Evolutionary conservation across 352 stramenopile species (phyloP), one percentile per base, ranked within the genome.

Genomic region (Pythium scleroteichum): DNA sequence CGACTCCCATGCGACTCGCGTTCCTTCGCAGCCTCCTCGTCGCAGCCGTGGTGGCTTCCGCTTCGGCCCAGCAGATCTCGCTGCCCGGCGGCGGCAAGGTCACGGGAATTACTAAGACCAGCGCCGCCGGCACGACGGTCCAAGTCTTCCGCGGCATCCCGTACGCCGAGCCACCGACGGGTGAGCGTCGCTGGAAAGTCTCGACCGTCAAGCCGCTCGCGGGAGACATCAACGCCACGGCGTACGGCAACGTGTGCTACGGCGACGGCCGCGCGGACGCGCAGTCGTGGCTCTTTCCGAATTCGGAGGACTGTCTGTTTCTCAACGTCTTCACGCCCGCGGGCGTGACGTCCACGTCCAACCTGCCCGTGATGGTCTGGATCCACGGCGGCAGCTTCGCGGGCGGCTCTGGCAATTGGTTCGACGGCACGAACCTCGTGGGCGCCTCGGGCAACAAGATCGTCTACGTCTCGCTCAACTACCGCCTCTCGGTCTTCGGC

Each of bases 291-390:
- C 9, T 40, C 14, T 53, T 38, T 20, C 12, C 44, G 10, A 20
- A 44, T 2, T 63, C 51, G 1, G 71, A 78, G 24, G 64, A 78
- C 53, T 78, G 71, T 20, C 24, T 78, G 26, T 75, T 69, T 52
- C 50, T 78, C 17, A 70, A 78, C 35, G 68, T 78, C n/a, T 75
- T 62, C 54, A 55, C 64, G 1, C 71, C 71, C 8, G 67, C 50
- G 19, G 33, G 33, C 2, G 46, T 68, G 10, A 68, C 67, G 1
- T 38, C 27, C 0, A 62, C 32, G 9, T 62, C 63, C 23, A 75
- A 71, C 23, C 55, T 75, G 1, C 53, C 71, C 2, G 71, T 78
- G 5, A 32, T 78, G 26, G 64, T 78, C 13, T 78, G 61, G 59
- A 71, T 64, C 22, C 68, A 73, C 32, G 67, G 71, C 20, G 71